Evolutionary conservation across 139 green algal genomes (phyloP).

Genomic region (Helicosporidium sp.): DNA sequence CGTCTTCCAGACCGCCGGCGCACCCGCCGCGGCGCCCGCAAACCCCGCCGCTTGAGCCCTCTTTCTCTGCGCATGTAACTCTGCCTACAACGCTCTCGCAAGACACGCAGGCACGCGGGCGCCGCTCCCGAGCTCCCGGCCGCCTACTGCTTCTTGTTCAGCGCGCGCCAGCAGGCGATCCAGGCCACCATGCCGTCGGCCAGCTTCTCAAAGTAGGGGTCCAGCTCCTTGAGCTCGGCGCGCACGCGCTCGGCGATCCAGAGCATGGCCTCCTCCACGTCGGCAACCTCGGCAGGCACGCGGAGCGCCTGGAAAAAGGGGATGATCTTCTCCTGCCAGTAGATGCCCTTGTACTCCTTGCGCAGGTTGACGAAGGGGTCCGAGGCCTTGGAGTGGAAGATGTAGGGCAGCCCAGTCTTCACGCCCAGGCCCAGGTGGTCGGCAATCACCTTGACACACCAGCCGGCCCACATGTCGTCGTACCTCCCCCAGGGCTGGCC

Average conservation of each 20-base stretch:
- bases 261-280: constrained; percentile 51
- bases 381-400: constrained; percentile 89
- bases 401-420: constrained; percentile 91
- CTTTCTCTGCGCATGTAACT: neutral
- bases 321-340: constrained; percentile 91
- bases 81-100: too few relatives aligned
- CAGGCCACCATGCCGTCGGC: constrained; percentile 76
- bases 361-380: constrained; percentile 90
- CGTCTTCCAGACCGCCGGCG: too few relatives aligned
- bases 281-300: constrained; percentile 36
- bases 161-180: constrained; percentile 58
- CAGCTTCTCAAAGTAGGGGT: constrained; percentile 90
- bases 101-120: too few relatives aligned
- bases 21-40: too few relatives aligned
- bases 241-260: constrained; percentile 73
- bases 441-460: constrained; percentile 67
- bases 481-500: constrained; percentile 87
- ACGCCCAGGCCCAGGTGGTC: constrained; percentile 80
- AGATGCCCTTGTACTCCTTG: constrained; percentile 98
- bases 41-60: too few relatives aligned
- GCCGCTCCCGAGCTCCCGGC: too few relatives aligned
- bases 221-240: constrained; percentile 54
- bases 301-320: constrained; percentile 71
- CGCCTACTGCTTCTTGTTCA: constrained; percentile 46
- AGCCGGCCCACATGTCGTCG: constrained; percentile 96